Conservation (phyloP, 2,329 filamentous ascomycete genomes). For the Elsinoe perseae region DNA sequence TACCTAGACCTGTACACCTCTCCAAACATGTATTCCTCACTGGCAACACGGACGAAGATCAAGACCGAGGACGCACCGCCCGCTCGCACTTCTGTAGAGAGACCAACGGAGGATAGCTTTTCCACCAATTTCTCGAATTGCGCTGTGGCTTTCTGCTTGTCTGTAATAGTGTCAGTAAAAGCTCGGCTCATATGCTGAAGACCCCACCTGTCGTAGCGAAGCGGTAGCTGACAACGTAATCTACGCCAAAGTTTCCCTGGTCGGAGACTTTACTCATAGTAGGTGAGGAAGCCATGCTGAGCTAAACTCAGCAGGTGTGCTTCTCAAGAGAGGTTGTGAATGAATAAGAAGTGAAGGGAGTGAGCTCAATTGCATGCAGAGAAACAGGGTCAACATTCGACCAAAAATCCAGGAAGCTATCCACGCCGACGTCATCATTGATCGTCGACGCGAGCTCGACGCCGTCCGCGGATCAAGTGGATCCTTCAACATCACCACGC, state of each 20-base stretch:
- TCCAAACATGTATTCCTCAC: conserved; percentile 63
- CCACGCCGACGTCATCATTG: background rate
- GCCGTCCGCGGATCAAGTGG: conserved; percentile 2
- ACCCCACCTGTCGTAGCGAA: conserved; percentile 59
- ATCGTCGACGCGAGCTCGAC: background rate
- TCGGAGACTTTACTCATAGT: conserved; percentile 30
- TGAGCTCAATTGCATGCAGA: background rate
- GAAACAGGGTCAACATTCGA: conserved; percentile 2
- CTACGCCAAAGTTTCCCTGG: conserved; percentile 60
- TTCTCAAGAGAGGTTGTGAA: background rate
- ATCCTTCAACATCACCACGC: background rate
- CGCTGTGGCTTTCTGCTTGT: conserved; percentile 60
- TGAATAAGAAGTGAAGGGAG: background rate
- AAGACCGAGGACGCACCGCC: conserved; percentile 69
- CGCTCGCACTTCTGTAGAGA: conserved; percentile 78
- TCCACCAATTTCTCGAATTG: conserved; percentile 72
- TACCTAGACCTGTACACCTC: conserved; percentile 77
- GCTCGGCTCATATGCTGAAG: background rate
- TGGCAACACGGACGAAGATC: conserved; percentile 74
- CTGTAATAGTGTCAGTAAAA: conserved; percentile 35
- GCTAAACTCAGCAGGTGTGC: background rate
- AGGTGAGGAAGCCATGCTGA: conserved; percentile 18
- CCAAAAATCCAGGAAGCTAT: conserved; percentile 10
- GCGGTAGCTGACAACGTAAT: conserved; percentile 79
- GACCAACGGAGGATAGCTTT: conserved; percentile 67